phyloP scores from a whole-genome alignment of 83 land plant genomes.

The Larix sibirica region DNA sequence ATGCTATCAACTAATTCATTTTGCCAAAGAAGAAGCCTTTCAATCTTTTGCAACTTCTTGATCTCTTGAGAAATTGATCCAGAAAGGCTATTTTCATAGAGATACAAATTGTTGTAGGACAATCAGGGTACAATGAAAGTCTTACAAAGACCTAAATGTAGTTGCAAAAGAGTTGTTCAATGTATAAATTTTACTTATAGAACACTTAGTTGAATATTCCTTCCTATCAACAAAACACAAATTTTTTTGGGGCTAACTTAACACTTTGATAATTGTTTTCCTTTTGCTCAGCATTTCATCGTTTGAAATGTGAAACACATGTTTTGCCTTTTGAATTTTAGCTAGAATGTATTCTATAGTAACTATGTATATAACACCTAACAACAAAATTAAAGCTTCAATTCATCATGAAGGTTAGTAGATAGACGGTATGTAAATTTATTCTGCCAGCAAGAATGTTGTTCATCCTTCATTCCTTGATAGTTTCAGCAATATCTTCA shows the following conservation, averaged over 20 bases:
- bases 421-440: slow-evolving; percentile 41
- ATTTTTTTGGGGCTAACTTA: too few relatives aligned
- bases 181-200: neutral
- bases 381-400: neutral
- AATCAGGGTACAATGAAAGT: too few relatives aligned
- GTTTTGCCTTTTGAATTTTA: too few relatives aligned
- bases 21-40: slow-evolving; percentile 60
- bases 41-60: slow-evolving; percentile 52
- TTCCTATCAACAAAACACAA: too few relatives aligned
- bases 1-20: slow-evolving; percentile 57
- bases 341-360: too few relatives aligned
- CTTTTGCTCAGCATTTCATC: neutral
- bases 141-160: too few relatives aligned
- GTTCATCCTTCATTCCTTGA: slow-evolving; percentile 92
- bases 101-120: neutral
- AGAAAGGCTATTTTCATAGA: slow-evolving; percentile 59
- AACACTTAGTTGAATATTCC: neutral
- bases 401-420: neutral
- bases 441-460: slow-evolving; percentile 88
- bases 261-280: too few relatives aligned
- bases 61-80: slow-evolving; percentile 61
- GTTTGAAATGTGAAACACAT: neutral
- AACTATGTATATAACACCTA: neutral
- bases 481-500: slow-evolving; percentile 65
- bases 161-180: too few relatives aligned